Evolutionary conservation across 2,329 filamentous ascomycete species (phyloP).

Genomic region (Fusarium redolens): DNA sequence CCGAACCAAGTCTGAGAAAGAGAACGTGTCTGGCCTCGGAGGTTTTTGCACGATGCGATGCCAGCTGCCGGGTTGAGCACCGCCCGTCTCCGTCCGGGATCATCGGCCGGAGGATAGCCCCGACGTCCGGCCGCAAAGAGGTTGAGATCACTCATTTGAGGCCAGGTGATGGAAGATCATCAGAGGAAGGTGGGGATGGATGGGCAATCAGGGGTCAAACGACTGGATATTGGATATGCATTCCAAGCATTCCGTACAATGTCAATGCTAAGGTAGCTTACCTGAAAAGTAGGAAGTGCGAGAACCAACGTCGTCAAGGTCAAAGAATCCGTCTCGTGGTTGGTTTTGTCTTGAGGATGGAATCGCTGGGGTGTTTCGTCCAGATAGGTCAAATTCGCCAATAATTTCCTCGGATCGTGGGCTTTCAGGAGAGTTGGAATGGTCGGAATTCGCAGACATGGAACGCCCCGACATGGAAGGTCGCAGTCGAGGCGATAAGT

Average conservation of each 20-base stretch:
- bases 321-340: constrained; percentile 30
- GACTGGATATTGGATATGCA: constrained; percentile 22
- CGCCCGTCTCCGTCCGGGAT: constrained; percentile 4
- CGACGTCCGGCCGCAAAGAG: neutral
- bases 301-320: constrained; percentile 25
- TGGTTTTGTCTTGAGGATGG: constrained; percentile 9
- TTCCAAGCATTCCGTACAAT: constrained; percentile 10
- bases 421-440: constrained; percentile 45
- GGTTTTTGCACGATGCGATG: constrained; percentile 13
- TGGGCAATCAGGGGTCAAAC: constrained; percentile 8
- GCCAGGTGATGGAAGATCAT: constrained; percentile 25
- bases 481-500: constrained; percentile 57
- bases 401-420: constrained; percentile 45
- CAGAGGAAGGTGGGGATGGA: constrained; percentile 7
- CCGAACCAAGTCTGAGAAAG: constrained; percentile 8
- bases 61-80: constrained; percentile 1
- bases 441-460: constrained; percentile 60
- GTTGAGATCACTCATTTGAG: constrained; percentile 26
- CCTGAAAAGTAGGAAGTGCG: constrained; percentile 28
- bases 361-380: constrained; percentile 45
- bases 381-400: constrained; percentile 46
- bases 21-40: constrained; percentile 32
- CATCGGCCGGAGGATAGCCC: constrained; percentile 1
- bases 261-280: constrained; percentile 5
- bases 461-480: constrained; percentile 58